Base-by-base conservation (phyloP, 305 asterid genomes). In the Plantago rigida region DNA sequence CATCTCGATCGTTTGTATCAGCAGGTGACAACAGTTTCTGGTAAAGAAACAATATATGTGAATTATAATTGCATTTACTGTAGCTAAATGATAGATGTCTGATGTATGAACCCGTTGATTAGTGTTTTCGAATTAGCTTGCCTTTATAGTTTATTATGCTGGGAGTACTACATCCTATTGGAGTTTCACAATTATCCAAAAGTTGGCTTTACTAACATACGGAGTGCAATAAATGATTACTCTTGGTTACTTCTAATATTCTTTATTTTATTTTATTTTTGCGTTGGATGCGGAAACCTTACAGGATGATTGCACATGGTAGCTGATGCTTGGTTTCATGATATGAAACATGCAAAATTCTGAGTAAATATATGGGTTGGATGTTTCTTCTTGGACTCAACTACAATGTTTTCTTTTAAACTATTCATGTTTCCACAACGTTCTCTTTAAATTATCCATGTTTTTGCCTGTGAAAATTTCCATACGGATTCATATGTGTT, bases 11-110 rank as follows among this genome's bases (percentile, higher is more conserved):
- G 1, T 22, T 22, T 22, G 26, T 22, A 22, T 22, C 26, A 11
- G 48, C 34, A 56, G 71, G 56, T 6, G 41, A 45, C 65, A 78
- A 65, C 57, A 65, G 65, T 47, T 71, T 73, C 86, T 83, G 75
- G 56, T 19, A 26, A 55, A 26, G 36, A 31, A 53, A 61, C 47
- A 48, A 39, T 12, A 44, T 56, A 22, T 22, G 42, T 56, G 39
- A 29, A 13, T 56, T 57, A 31, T 69, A 17, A 64, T 31, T 51
- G 26, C 9, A 41, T 9, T 51, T 50, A 3, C n/a, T 44, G 50
- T 34, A 19, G 15, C 36, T 39, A 15, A 65, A 10, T 13, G 51
- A 41, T 34, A 31, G 49, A 46, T 45, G 55, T 14, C 28, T 59
- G 56, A 31, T 31, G 29, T 22, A 13, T 45, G 29, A 26, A 28